phyloP scores from a whole-genome alignment of 805 yeast genomes.

The Barnettozyma pratensis region DNA sequence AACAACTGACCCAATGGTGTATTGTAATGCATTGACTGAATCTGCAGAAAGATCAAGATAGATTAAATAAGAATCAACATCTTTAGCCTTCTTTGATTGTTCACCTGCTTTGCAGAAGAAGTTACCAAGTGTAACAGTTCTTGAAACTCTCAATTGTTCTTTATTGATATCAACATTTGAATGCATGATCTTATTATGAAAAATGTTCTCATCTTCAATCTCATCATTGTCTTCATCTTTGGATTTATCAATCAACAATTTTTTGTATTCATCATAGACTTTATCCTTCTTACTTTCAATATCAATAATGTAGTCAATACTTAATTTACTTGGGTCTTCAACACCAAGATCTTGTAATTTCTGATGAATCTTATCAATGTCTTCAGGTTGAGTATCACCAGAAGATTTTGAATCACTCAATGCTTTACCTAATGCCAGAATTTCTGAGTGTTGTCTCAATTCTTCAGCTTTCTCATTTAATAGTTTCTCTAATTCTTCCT shows the following conservation, averaged over 20 bases:
- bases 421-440: constrained; percentile 55
- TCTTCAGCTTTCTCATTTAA: constrained; percentile 8
- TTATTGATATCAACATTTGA: constrained; percentile 52
- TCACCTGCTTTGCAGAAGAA: constrained; percentile 33
- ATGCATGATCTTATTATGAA: constrained; percentile 45
- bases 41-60: constrained; percentile 84
- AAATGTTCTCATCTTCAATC: constrained; percentile 23
- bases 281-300: constrained; percentile 19
- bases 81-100: constrained; percentile 13
- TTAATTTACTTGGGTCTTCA: constrained; percentile 30
- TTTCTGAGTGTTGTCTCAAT: constrained; percentile 45
- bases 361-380: constrained; percentile 25
- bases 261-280: constrained; percentile 17
- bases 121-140: constrained; percentile 66
- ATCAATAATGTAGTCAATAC: constrained; percentile 14
- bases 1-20: constrained; percentile 82
- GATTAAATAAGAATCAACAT: constrained; percentile 58
- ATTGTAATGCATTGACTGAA: constrained; percentile 76
- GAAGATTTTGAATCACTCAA: constrained; percentile 48
- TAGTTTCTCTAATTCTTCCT: constrained; percentile 7
- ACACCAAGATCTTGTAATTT: constrained; percentile 35
- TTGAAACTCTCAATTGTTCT: constrained; percentile 51
- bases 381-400: constrained; percentile 29
- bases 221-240: constrained; percentile 7
- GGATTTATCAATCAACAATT: constrained; percentile 15